A percentile compares a stretch with the other conserved stretches of the same genome.
Conservation (phyloP, 2,329 filamentous ascomycete species). For the Fusarium domesticum region DNA sequence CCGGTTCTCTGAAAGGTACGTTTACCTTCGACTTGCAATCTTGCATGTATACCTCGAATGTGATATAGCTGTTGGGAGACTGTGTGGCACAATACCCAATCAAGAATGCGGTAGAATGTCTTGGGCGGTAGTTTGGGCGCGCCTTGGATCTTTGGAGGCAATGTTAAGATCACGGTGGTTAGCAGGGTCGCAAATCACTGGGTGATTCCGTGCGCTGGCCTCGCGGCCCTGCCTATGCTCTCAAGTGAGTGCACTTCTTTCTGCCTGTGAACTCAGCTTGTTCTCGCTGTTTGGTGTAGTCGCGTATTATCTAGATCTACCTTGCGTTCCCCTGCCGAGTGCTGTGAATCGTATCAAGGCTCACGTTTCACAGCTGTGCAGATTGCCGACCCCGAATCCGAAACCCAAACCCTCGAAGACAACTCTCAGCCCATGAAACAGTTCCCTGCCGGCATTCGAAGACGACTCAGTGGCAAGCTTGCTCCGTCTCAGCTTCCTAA, state of each 20-base stretch:
- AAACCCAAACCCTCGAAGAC: slow-evolving; percentile 32
- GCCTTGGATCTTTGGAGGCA: too few species aligned
- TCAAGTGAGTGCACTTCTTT: slow-evolving; percentile 12
- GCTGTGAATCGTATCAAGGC: slow-evolving; percentile 12
- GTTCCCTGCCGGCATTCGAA: slow-evolving; percentile 33
- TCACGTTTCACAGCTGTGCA: slow-evolving; percentile 47
- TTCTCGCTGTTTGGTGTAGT: too few species aligned
- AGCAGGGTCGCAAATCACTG: not conserved
- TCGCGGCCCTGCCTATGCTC: slow-evolving; percentile 1
- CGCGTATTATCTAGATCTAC: too few species aligned
- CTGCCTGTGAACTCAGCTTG: too few species aligned
- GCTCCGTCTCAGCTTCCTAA: slow-evolving; percentile 28
- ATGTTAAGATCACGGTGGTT: slow-evolving; percentile 1
- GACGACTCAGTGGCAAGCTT: slow-evolving; percentile 35
- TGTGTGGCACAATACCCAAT: too few species aligned
- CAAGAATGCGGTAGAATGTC: too few species aligned
- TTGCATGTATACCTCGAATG: too few species aligned
- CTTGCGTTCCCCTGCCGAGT: too few species aligned
- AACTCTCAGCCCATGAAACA: slow-evolving; percentile 32
- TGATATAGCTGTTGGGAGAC: too few species aligned
- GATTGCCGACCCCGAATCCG: slow-evolving; percentile 51
- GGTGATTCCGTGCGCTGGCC: not conserved
- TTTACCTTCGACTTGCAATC: slow-evolving; percentile 13
- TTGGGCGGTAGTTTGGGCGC: too few species aligned
- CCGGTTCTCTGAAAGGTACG: slow-evolving; percentile 44